Conservation (phyloP, 805 yeast genomes). For the Candida takata region DNA sequence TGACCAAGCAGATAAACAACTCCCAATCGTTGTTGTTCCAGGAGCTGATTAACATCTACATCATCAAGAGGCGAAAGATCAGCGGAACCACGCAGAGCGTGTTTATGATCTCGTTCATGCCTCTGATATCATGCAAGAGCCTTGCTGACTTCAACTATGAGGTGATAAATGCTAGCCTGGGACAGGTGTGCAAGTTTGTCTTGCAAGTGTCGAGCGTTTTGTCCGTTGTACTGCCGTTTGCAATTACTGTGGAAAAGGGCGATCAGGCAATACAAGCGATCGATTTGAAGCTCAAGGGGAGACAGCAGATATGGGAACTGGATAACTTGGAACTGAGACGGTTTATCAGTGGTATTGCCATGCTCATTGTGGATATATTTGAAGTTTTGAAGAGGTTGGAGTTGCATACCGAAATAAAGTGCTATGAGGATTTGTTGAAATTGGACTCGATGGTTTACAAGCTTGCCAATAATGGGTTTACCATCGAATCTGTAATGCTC, state of each 20-base stretch:
- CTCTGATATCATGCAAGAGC: constrained; percentile 14
- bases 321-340: constrained; percentile 9
- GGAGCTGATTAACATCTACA: constrained; percentile 18
- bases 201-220: constrained; percentile 13
- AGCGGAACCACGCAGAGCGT: constrained; percentile 7
- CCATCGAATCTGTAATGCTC: constrained; percentile 1
- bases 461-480: constrained; percentile 15
- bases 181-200: constrained; percentile 14
- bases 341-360: constrained; percentile 10
- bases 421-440: constrained; percentile 10
- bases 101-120: constrained; percentile 18
- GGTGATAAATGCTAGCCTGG: constrained; percentile 14
- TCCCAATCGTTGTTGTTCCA: constrained; percentile 19
- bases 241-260: constrained; percentile 5
- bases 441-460: constrained; percentile 20
- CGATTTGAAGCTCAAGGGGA: background rate
- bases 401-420: constrained; percentile 6
- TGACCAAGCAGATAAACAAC: constrained; percentile 18
- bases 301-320: constrained; percentile 12
- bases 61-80: constrained; percentile 15
- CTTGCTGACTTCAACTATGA: constrained; percentile 15
- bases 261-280: background rate
- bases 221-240: constrained; percentile 12
- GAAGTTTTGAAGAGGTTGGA: constrained; percentile 10
- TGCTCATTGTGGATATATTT: constrained; percentile 12